A percentile compares a stretch with the other conserved stretches of the same genome.
Evolutionary conservation across 2,329 filamentous ascomycete species (phyloP).

Genomic region (Dryadomyces quercus-mongolicae): DNA sequence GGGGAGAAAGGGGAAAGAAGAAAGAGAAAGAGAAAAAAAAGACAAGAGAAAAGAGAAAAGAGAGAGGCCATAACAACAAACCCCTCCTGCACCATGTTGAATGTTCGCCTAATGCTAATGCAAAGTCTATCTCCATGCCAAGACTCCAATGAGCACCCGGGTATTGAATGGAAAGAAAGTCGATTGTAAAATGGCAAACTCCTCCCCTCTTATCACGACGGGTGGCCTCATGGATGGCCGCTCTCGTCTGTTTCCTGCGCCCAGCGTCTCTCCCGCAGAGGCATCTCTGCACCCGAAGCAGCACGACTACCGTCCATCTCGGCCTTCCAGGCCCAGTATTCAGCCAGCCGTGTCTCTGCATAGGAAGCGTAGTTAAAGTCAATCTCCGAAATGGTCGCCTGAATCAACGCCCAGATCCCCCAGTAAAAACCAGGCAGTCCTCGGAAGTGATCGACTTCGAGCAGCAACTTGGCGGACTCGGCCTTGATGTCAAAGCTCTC

Average conservation of each 20-base stretch:
- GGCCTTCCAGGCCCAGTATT: slow-evolving; percentile 87
- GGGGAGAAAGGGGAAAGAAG: neutral
- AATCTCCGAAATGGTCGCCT: slow-evolving; percentile 86
- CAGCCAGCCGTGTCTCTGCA: slow-evolving; percentile 71
- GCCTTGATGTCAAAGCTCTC: slow-evolving; percentile 37
- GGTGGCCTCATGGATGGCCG: neutral
- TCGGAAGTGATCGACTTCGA: slow-evolving; percentile 76
- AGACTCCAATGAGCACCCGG: neutral
- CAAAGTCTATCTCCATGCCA: neutral
- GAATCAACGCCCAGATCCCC: slow-evolving; percentile 94
- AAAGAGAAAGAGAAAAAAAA: neutral
- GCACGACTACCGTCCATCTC: slow-evolving; percentile 53
- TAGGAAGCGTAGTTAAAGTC: slow-evolving; percentile 95
- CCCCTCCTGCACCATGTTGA: slow-evolving; percentile 12
- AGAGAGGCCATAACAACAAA: neutral
- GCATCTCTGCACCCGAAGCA: slow-evolving; percentile 42
- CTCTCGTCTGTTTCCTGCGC: slow-evolving; percentile 32
- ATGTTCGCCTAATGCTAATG: slow-evolving; percentile 10
- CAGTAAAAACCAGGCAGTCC: slow-evolving; percentile 82
- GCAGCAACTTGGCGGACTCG: slow-evolving; percentile 57
- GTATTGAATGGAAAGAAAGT: neutral
- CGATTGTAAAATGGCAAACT: neutral
- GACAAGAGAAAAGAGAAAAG: neutral
- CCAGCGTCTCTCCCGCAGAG: slow-evolving; percentile 73
- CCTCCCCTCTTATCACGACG: neutral